Percentiles rank a stretch among this genome's conserved stretches.
phyloP scores from a whole-genome alignment of 306 rosid species.

The Hylodesmum podocarpum region DNA sequence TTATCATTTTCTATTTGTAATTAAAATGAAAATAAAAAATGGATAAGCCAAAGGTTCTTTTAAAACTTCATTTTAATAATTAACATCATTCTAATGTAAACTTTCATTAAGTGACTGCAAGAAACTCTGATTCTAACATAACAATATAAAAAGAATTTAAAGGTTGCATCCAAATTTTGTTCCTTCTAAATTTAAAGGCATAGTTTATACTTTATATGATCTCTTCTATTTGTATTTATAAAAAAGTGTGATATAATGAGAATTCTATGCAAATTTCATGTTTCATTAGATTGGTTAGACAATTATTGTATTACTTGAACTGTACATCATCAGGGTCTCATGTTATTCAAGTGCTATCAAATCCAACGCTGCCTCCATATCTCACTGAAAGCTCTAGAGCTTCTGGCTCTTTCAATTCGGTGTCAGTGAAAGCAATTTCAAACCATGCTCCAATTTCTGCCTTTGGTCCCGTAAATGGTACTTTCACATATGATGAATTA shows the following conservation, averaged over 20 bases:
- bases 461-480: conserved; percentile 28
- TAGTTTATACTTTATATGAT: not conserved
- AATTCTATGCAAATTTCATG: not conserved
- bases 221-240: not conserved
- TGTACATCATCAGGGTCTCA: conserved; percentile 23
- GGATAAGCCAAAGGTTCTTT: too few relatives aligned
- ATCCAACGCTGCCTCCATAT: conserved; percentile 27
- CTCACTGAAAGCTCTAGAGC: not conserved
- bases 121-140: too few relatives aligned
- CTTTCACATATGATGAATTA: conserved; percentile 45
- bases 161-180: not conserved
- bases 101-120: too few relatives aligned
- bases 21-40: too few relatives aligned
- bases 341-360: conserved; percentile 32
- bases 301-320: not conserved
- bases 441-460: conserved; percentile 21
- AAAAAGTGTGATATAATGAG: not conserved
- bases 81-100: not conserved
- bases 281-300: conserved; percentile 18
- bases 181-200: not conserved
- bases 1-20: too few relatives aligned
- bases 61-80: too few relatives aligned
- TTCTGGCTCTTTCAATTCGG: conserved; percentile 15
- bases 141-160: not conserved
- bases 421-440: conserved; percentile 14